phyloP scores from a whole-genome alignment of 768 basidiomycete species.

The Suillus bovinus region DNA sequence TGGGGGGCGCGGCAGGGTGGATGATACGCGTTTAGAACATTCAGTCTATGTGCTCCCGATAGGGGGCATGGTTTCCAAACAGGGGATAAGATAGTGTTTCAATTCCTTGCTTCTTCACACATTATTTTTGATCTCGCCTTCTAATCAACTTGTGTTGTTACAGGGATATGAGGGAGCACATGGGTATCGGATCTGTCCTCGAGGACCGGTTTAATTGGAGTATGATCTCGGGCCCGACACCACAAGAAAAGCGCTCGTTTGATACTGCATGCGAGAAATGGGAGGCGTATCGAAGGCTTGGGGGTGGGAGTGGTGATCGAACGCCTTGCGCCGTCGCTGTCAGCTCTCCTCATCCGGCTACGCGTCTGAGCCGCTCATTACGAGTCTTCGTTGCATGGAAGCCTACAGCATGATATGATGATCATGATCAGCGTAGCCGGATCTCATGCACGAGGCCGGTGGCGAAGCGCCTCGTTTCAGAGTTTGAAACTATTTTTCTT shows the following conservation, averaged over 20 bases:
- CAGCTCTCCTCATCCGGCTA: conserved; percentile 12
- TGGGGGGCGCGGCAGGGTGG: not conserved
- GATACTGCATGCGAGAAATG: conserved; percentile 58
- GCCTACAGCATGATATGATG: conserved; percentile 17
- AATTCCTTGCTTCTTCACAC: not conserved
- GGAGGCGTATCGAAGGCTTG: conserved; percentile 28
- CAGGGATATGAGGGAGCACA: conserved; percentile 69
- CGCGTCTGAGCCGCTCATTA: conserved; percentile 52
- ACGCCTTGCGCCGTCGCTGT: not conserved
- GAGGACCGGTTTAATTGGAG: conserved; percentile 53
- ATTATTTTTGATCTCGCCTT: not conserved
- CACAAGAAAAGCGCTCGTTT: conserved; percentile 55
- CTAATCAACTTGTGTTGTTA: conserved; percentile 6
- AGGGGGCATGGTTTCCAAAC: not conserved
- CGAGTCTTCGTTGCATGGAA: conserved; percentile 64
- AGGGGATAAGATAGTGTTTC: not conserved
- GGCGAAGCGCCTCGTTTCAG: conserved; percentile 4
- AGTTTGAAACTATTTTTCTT: not conserved
- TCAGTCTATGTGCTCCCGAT: not conserved
- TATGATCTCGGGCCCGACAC: conserved; percentile 38
- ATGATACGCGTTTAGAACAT: conserved; percentile 1
- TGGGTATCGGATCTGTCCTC: conserved; percentile 45
- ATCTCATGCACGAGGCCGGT: not conserved
- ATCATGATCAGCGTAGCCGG: conserved; percentile 1
- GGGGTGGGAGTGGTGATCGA: not conserved